A percentile compares a stretch with the other conserved stretches of the same genome.
phyloP scores from a whole-genome alignment of 176 grass and related monocot species.

The Phyllostachys edulis region DNA sequence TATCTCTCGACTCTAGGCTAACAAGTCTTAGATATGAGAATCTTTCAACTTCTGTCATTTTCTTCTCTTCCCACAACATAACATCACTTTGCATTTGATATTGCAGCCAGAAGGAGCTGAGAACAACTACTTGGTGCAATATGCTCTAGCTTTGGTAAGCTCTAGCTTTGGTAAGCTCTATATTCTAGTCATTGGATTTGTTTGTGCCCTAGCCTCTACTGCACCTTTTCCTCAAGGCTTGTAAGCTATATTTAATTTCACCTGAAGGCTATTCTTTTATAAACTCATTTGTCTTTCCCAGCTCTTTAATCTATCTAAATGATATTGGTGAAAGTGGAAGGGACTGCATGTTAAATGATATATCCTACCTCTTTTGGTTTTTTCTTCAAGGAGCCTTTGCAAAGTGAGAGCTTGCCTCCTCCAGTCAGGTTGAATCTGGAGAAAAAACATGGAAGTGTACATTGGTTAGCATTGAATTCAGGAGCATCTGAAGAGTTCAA shows the following conservation, averaged over 20 bases:
- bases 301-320: background rate
- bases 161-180: too few species aligned
- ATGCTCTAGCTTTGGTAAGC: slow-evolving; percentile 94
- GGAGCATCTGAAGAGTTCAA: background rate
- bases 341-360: background rate
- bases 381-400: slow-evolving; percentile 77
- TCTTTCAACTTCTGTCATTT: background rate
- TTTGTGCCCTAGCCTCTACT: background rate
- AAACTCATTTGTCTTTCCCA: background rate
- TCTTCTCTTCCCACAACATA: background rate
- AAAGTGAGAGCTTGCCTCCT: slow-evolving; percentile 78
- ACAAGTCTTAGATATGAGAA: background rate
- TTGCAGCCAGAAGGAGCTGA: slow-evolving; percentile 87
- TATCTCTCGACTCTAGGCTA: slow-evolving; percentile 27
- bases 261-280: background rate
- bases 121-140: slow-evolving; percentile 88
- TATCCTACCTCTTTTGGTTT: slow-evolving; percentile 71
- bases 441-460: slow-evolving; percentile 18
- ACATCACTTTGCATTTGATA: slow-evolving; percentile 20
- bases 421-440: slow-evolving; percentile 89
- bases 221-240: background rate
- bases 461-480: slow-evolving; percentile 32
- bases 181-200: slow-evolving; percentile 11
- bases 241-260: background rate
- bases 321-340: background rate